phyloP scores from a whole-genome alignment of 2,329 filamentous ascomycete species.

The Paraphoma chrysanthemicola region DNA sequence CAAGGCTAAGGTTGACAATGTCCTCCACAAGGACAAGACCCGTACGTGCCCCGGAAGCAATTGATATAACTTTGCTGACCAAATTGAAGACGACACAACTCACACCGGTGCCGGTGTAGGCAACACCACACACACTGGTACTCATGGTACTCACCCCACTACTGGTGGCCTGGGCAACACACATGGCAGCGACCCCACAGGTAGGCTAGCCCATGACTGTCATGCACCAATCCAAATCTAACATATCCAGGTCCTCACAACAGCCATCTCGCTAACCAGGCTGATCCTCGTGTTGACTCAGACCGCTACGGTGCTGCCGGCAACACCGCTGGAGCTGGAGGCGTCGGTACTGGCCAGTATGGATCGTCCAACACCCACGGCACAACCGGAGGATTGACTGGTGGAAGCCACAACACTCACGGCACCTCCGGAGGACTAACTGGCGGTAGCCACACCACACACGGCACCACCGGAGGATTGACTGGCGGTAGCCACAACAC shows the following conservation, averaged over 20 bases:
- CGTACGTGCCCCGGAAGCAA: conserved; percentile 3
- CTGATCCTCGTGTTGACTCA: conserved; percentile 42
- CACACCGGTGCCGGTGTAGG: conserved; percentile 15
- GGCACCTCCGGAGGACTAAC: conserved; percentile 4
- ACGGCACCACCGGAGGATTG: conserved; percentile 14
- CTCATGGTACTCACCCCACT: conserved; percentile 8
- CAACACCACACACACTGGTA: conserved; percentile 8
- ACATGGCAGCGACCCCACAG: conserved; percentile 28
- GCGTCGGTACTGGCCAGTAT: conserved; percentile 16
- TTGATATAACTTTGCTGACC: no score
- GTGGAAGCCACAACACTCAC: conserved; percentile 3
- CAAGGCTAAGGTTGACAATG: conserved; percentile 48
- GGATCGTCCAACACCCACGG: conserved; percentile 6
- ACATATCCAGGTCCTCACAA: conserved; percentile 32
- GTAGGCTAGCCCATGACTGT: conserved; percentile 1
- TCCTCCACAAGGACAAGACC: conserved; percentile 45
- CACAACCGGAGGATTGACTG: conserved; percentile 5
- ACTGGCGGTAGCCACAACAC: conserved; percentile 10
- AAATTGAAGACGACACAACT: not conserved
- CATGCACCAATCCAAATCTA: no score
- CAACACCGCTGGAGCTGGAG: conserved; percentile 35
- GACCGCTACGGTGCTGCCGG: conserved; percentile 31
- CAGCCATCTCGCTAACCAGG: conserved; percentile 32
- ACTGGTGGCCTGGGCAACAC: conserved; percentile 10
- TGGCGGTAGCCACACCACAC: conserved; percentile 20